Conservation (phyloP, 805 yeast species). For the Nakazawaea ambrosiae region DNA sequence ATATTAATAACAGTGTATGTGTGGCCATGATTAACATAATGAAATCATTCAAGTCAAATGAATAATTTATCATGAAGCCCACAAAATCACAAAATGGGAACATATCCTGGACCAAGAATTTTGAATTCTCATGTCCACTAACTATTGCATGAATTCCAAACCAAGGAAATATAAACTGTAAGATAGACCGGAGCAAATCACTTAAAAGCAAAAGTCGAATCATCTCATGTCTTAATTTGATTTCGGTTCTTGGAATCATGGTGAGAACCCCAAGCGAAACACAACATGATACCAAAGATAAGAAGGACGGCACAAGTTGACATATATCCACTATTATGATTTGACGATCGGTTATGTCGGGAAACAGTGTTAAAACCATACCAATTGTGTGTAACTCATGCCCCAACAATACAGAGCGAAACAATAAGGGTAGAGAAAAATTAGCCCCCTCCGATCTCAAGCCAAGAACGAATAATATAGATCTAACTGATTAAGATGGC, state of each 20-base stretch:
- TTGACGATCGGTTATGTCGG: neutral
- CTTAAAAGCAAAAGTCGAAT: neutral
- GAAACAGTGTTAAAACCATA: neutral
- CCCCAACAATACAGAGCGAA: neutral
- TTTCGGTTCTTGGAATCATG: neutral
- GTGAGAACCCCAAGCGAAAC: neutral
- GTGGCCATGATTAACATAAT: slow-evolving; percentile 77
- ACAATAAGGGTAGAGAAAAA: too few species aligned
- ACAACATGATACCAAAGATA: neutral
- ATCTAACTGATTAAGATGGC: too few species aligned
- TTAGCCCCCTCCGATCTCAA: too few species aligned
- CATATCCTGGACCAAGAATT: neutral
- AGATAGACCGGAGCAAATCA: neutral
- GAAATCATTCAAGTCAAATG: slow-evolving; percentile 79
- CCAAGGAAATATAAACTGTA: slow-evolving; percentile 5
- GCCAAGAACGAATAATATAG: too few species aligned
- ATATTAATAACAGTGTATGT: slow-evolving; percentile 70
- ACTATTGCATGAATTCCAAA: neutral
- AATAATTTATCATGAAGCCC: slow-evolving; percentile 75
- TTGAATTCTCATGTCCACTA: neutral
- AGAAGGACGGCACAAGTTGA: slow-evolving; percentile 1
- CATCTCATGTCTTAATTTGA: slow-evolving; percentile 1
- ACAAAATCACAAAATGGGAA: slow-evolving; percentile 48
- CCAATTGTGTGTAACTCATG: neutral
- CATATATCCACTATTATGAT: neutral